phyloP scores from a whole-genome alignment of 768 basidiomycete genomes.

The Nidularia sp. region DNA sequence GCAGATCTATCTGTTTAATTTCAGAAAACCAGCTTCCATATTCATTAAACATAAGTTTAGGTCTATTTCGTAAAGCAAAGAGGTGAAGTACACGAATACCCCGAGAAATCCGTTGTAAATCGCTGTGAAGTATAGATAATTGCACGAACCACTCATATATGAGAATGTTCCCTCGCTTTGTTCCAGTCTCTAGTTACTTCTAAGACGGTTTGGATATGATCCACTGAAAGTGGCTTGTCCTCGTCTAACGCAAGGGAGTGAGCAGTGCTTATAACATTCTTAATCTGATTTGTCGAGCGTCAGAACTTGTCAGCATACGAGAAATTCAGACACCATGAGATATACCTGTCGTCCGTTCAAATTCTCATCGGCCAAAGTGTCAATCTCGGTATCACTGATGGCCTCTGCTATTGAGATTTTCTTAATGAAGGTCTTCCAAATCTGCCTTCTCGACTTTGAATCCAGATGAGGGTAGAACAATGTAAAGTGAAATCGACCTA shows the following conservation, averaged over 20 bases:
- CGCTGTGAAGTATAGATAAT: no score
- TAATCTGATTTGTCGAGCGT: neutral
- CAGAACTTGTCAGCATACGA: neutral
- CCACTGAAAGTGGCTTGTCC: neutral
- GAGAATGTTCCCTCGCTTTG: neutral
- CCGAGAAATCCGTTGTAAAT: no score
- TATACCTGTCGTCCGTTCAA: neutral
- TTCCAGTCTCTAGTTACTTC: neutral
- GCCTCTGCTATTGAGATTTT: neutral
- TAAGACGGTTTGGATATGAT: neutral
- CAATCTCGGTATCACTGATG: neutral
- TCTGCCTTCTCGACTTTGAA: neutral
- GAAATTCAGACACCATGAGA: neutral
- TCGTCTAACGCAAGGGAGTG: neutral
- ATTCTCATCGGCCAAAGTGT: neutral
- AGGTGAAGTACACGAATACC: no score
- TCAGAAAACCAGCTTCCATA: no score
- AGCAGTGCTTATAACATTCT: neutral
- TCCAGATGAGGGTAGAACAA: neutral
- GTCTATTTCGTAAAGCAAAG: no score
- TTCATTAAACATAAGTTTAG: no score
- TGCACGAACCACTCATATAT: no score
- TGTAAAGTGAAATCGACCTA: neutral
- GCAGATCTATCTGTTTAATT: no score
- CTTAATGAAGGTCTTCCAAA: neutral